Base-by-base conservation (phyloP, 805 yeast species). In the Wickerhamomyces mucosus region DNA sequence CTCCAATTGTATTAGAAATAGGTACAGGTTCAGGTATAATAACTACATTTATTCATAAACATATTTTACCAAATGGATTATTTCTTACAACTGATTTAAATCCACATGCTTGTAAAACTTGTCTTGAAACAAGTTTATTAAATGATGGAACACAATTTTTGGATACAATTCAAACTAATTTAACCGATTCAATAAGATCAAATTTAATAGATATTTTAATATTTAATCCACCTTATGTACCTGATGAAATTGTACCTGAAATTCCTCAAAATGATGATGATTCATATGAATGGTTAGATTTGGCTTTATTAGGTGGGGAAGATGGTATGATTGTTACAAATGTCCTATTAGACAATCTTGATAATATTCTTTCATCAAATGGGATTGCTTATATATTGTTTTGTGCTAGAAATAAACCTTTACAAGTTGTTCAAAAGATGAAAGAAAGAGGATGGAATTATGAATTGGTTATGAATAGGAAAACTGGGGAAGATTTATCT, bases 171-270 rank as follows among this genome's bases (percentile, higher is more conserved):
- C 82, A 80, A 37, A 67, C 75, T 50, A 70, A 71, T 45, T 55
- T 86, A 19, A 67, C 80, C 0, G 44, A 65, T 8, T 63, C 72
- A 3, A 39, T 85, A 8, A 51, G 68, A 10, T 47, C 48, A 0
- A 43, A 63, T 3, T 31, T 57, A 5, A 65, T 86, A 2, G 97
- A 92, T 46, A 35, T 89, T 1, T 58, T 92, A 15, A 63, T 92
- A 1, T 92, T 92, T 57, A 92, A 92, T 48, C 98, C 98, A 1
- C 98, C 98, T 0, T 92, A 92, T 50, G 98, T 92, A 1, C 98
- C 98, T 0, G 83, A 89, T 1, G 86, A 76, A 36, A 49, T 47
- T 0, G 80, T 84, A 0, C 96, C 97, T 0, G 48, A 40, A 0
- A 42, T 69, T 2, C 92, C 92, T 0, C 15, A 23, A 13, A 37